phyloP scores from a whole-genome alignment of 306 rosid species.

The Cucurbita ficifolia region DNA sequence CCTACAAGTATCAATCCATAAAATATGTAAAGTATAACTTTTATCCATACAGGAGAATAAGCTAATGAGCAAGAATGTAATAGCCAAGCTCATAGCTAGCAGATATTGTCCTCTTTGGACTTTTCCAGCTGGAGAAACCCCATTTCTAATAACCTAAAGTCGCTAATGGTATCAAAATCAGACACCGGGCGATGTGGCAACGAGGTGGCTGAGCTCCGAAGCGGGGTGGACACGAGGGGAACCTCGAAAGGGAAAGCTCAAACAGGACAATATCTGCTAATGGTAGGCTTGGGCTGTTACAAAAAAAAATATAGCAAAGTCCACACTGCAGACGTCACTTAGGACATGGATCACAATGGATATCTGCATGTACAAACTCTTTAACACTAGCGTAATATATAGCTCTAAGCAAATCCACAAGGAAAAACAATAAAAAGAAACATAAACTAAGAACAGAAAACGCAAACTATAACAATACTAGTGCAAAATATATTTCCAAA shows the following conservation, averaged over 20 bases:
- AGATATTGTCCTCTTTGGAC: too few species aligned
- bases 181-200: too few species aligned
- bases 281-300: too few species aligned
- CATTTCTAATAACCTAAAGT: too few species aligned
- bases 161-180: too few species aligned
- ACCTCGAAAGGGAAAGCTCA: too few species aligned
- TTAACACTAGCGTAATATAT: neutral
- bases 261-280: too few species aligned
- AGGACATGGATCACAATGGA: neutral
- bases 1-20: conserved; percentile 30
- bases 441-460: neutral
- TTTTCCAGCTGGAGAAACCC: too few species aligned
- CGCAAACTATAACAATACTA: neutral
- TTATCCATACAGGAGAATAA: neutral
- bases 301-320: neutral
- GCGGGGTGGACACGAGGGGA: too few species aligned
- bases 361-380: neutral
- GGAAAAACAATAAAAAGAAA: neutral
- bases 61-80: neutral
- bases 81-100: too few species aligned
- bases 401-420: neutral
- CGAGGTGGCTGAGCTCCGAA: too few species aligned
- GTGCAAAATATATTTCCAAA: neutral
- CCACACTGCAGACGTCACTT: neutral
- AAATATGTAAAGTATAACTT: neutral